These are phyloP conservation scores for Pueraria montana DNA, from an alignment of 306 rosid species.

Conservation along the genomic window DNA sequence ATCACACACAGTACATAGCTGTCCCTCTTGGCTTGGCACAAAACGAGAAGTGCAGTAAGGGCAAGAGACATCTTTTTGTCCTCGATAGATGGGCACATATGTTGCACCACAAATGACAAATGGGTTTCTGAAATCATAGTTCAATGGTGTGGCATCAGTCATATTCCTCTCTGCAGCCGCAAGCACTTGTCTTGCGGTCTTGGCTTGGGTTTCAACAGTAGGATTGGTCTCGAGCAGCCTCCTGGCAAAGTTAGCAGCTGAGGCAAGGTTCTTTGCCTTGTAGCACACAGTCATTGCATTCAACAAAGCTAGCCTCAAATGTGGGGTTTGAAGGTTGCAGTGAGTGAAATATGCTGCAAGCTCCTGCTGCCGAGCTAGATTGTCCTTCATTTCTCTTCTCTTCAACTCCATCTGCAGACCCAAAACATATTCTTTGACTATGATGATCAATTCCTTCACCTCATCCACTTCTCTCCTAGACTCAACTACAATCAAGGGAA, in stretches of 20 bases:
- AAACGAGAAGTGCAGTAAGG: constrained; percentile 76
- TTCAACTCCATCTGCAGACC: constrained; percentile 73
- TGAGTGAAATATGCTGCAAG: neutral
- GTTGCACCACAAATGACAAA: constrained; percentile 83
- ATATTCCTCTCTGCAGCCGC: constrained; percentile 77
- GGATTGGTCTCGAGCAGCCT: constrained; percentile 81
- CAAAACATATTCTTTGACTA: constrained; percentile 72
- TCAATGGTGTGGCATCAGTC: constrained; percentile 65
- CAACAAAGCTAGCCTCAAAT: neutral
- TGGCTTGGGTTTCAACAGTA: constrained; percentile 59
- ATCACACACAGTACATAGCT: constrained; percentile 74
- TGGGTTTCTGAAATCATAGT: constrained; percentile 81
- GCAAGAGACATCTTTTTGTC: constrained; percentile 73
- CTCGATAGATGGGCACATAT: constrained; percentile 73
- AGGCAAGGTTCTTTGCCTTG: constrained; percentile 66
- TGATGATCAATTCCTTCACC: constrained; percentile 71
- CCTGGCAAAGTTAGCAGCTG: constrained; percentile 34
- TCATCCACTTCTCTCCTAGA: constrained; percentile 84
- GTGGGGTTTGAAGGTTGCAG: constrained; percentile 2
- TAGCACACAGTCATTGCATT: constrained; percentile 54
- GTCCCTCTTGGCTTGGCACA: constrained; percentile 74
- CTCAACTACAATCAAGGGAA: constrained; percentile 75
- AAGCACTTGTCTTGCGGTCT: constrained; percentile 66
- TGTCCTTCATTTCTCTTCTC: constrained; percentile 65
- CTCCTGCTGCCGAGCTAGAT: constrained; percentile 40